These are phyloP conservation scores for Cercospora sp. DNA, from an alignment of 2,329 filamentous ascomycete genomes.

Conservation along the genomic window DNA sequence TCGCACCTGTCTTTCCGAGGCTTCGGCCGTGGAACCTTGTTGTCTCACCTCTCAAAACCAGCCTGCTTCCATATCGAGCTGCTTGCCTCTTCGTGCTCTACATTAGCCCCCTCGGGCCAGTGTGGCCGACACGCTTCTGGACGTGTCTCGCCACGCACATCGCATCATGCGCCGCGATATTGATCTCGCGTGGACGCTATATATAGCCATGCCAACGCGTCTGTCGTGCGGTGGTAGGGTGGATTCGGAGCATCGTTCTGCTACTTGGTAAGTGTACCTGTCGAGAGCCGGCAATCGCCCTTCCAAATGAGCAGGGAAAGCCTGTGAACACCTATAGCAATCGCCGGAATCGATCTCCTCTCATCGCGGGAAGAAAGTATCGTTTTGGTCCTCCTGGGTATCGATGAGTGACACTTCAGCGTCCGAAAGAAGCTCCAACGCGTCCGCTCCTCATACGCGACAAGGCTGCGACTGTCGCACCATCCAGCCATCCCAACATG, in stretches of 20 bases:
- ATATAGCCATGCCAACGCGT: not conserved
- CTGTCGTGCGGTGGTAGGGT: not conserved
- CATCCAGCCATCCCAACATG: constrained; percentile 11
- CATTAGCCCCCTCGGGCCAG: not conserved
- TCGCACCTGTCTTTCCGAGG: not conserved
- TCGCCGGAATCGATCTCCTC: not conserved
- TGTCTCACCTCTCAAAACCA: not conserved
- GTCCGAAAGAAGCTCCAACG: not conserved
- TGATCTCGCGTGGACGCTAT: not conserved
- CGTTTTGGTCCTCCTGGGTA: not conserved
- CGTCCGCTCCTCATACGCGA: constrained; percentile 19
- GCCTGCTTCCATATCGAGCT: not conserved
- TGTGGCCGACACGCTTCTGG: not conserved
- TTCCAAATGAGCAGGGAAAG: not conserved
- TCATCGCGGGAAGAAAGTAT: not conserved
- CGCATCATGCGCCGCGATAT: not conserved
- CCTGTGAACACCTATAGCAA: not conserved
- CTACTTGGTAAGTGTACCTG: not conserved
- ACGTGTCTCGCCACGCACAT: not conserved
- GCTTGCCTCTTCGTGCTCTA: not conserved
- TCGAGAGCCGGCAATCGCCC: not conserved
- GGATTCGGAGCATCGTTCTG: not conserved
- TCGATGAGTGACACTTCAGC: constrained; percentile 1
- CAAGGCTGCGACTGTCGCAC: constrained; percentile 22
- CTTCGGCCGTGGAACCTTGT: constrained; percentile 7